phyloP scores from a whole-genome alignment of 306 rosid genomes.

The Gleditsia sinensis region DNA sequence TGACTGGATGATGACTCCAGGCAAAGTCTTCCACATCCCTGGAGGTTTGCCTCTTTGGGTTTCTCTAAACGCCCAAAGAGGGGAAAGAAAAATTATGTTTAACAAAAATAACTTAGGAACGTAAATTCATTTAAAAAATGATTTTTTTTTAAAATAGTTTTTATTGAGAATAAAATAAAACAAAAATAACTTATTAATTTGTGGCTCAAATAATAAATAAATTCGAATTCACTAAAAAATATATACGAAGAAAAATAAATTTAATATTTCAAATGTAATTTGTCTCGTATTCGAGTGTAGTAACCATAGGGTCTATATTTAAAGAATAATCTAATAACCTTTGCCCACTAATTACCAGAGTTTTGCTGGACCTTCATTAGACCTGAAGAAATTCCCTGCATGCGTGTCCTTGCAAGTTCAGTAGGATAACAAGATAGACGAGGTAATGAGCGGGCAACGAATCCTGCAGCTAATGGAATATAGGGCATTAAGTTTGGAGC shows the following conservation, averaged over 20 bases:
- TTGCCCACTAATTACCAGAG: not conserved
- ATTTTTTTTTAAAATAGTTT: not conserved
- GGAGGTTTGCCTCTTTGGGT: slow-evolving; percentile 63
- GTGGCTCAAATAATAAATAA: too few relatives aligned
- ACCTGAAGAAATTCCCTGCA: slow-evolving; percentile 75
- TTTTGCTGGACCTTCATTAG: too few relatives aligned
- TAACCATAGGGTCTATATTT: not conserved
- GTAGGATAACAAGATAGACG: slow-evolving; percentile 86
- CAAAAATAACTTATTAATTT: too few relatives aligned
- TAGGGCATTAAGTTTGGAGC: slow-evolving; percentile 78
- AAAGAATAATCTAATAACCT: not conserved
- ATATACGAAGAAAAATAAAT: too few relatives aligned
- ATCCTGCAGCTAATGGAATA: slow-evolving; percentile 92
- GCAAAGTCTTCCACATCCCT: slow-evolving; percentile 85
- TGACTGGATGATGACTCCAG: slow-evolving; percentile 60
- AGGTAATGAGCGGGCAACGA: slow-evolving; percentile 87
- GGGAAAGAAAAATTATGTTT: not conserved
- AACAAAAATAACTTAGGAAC: not conserved
- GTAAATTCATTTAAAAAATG: slow-evolving; percentile 16
- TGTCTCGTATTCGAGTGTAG: too few relatives aligned
- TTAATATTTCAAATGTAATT: too few relatives aligned
- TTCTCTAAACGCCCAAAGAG: slow-evolving; percentile 70
- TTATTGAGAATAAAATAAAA: not conserved
- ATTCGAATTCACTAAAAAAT: too few relatives aligned
- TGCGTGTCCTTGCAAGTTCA: slow-evolving; percentile 95